Conservation (phyloP, 306 rosid genomes). For the apple (Malus domestica) region ASM211411v1 NC_041793.1:27073501-27074000, state of each 20-base stretch:
- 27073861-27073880: background rate
- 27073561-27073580: slow-evolving; percentile 18
- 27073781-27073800: slow-evolving; percentile 1
- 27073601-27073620: slow-evolving; percentile 19
- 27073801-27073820: background rate
- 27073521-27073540: slow-evolving; percentile 28
- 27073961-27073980: background rate
- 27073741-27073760: slow-evolving; percentile 14
- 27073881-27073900: background rate
- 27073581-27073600: slow-evolving; percentile 17
- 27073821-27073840: background rate
- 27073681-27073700: slow-evolving; percentile 1
- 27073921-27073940: slow-evolving; percentile 12
- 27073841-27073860: background rate
- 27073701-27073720: background rate
- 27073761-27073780: background rate
- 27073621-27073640: slow-evolving; percentile 3
- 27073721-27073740: slow-evolving; percentile 14
- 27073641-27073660: background rate
- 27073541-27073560: slow-evolving; percentile 10
- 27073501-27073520: slow-evolving; percentile 1
- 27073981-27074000: background rate
- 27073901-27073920: slow-evolving; percentile 28
- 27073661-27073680: background rate
- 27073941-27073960: background rate